phyloP scores from a whole-genome alignment of 108 stramenopile genomes.

The Epipyxis sp. region DNA sequence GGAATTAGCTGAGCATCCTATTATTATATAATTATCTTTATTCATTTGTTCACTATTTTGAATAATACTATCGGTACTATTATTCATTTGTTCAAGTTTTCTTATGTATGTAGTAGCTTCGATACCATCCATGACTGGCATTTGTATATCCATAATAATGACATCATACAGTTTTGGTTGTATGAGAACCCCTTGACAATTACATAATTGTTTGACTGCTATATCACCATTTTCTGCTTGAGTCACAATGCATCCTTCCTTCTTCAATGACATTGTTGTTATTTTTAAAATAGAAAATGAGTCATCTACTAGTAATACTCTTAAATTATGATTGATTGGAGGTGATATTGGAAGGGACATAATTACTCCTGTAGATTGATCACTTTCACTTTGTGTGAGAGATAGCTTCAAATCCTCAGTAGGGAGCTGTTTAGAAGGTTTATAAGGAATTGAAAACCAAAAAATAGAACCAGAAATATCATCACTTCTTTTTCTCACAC shows the following conservation, averaged over 20 bases:
- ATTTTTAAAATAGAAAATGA: constrained; percentile 1
- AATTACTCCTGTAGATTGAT: too few relatives aligned
- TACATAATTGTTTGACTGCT: neutral
- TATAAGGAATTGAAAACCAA: constrained; percentile 14
- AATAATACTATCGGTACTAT: neutral
- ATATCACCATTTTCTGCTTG: neutral
- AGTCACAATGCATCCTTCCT: neutral
- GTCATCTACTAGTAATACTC: constrained; percentile 30
- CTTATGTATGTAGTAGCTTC: constrained; percentile 19
- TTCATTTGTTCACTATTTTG: neutral
- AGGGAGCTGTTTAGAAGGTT: neutral
- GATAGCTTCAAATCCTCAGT: too few relatives aligned
- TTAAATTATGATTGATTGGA: too few relatives aligned
- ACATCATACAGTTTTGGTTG: constrained; percentile 17
- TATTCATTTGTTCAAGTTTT: too few relatives aligned
- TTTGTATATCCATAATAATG: constrained; percentile 28
- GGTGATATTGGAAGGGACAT: neutral
- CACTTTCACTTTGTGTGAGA: too few relatives aligned
- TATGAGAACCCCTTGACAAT: neutral
- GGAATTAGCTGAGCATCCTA: constrained; percentile 22
- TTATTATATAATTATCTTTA: constrained; percentile 2
- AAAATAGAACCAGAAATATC: neutral
- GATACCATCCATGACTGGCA: constrained; percentile 33
- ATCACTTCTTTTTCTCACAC: constrained; percentile 3
- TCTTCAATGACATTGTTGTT: neutral